Conservation (phyloP, 1,284 basidiomycete species). For the Flammula alnicola region DNA sequence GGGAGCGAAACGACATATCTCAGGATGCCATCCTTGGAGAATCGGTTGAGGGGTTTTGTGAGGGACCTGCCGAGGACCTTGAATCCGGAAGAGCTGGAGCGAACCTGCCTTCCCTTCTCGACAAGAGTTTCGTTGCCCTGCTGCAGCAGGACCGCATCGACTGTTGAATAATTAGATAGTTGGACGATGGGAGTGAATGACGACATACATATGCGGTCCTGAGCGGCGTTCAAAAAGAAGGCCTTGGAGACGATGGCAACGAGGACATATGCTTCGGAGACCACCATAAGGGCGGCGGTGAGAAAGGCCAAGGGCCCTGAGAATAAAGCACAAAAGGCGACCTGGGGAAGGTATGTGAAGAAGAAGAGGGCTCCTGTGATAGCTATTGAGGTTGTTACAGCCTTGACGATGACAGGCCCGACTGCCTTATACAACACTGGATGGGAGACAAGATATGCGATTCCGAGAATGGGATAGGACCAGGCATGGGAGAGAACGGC, state of each 20-base stretch:
- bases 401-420: conserved; percentile 44
- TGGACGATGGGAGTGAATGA: conserved; percentile 28
- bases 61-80: conserved; percentile 43
- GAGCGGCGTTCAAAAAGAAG: conserved; percentile 51
- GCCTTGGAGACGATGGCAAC: conserved; percentile 51
- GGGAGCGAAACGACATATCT: conserved; percentile 62
- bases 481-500: conserved; percentile 39
- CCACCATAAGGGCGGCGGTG: conserved; percentile 42
- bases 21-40: conserved; percentile 38
- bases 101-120: conserved; percentile 39
- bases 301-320: conserved; percentile 60
- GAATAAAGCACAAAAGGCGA: conserved; percentile 65
- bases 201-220: conserved; percentile 41
- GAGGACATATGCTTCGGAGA: conserved; percentile 45
- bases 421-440: conserved; percentile 42
- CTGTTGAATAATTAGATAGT: conserved; percentile 22
- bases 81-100: conserved; percentile 31
- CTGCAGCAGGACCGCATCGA: conserved; percentile 49
- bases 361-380: conserved; percentile 57
- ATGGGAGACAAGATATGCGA: conserved; percentile 39
- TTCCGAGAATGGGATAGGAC: conserved; percentile 42
- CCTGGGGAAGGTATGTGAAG: conserved; percentile 73
- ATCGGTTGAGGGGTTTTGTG: conserved; percentile 40
- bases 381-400: conserved; percentile 41
- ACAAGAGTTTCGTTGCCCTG: conserved; percentile 47